Evolutionary conservation across 768 basidiomycete genomes (phyloP), one percentile per base, ranked within the genome.

Genomic region (Suillus tomentosus): DNA sequence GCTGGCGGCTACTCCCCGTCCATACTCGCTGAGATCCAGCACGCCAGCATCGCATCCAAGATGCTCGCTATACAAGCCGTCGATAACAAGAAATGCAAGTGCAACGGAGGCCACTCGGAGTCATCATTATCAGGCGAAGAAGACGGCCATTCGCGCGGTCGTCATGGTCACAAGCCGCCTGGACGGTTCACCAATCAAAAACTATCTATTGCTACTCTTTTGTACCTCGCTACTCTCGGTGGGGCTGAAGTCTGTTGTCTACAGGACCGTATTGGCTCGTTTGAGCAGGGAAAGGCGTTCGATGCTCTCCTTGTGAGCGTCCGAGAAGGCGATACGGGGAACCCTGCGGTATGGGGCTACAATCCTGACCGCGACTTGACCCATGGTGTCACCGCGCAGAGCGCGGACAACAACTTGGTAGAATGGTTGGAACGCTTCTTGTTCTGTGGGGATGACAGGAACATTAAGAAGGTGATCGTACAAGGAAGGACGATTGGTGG

Each of bases 171-270:
- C 19, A 47, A 48, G 36, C 15, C 13, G 9, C 5, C 40, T 22
- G 54, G 53, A 24, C 56, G 66, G 37, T 90, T 90, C 71, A 76
- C 81, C 5, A 79, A 83, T 69, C 80, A 80, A n/a, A 89, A 88
- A 65, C 82, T 98, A 17, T 79, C 88, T 3, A 81, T 95, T 53
- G 79, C 90, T 7, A 86, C 93, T 2, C 80, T 97, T 61, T 81
- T 98, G 62, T 90, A 95, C 79, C 88, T 98, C 60, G 96, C 96
- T 10, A 99, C 96, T 5, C 78, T 90, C 27, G 96, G 96, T 40
- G 96, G 96, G 1, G 96, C 96, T 2, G 81, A 86, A 27, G 87
- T 98, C 0, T 96, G 94, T 71, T 81, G 81, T 59, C 77, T 97
- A 13, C 82, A 86, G 61, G 76, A 85, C 31, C 82, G 80, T 47